Base-by-base conservation (phyloP, 2,329 filamentous ascomycete genomes). In the Aspergillus intermedius region DNA sequence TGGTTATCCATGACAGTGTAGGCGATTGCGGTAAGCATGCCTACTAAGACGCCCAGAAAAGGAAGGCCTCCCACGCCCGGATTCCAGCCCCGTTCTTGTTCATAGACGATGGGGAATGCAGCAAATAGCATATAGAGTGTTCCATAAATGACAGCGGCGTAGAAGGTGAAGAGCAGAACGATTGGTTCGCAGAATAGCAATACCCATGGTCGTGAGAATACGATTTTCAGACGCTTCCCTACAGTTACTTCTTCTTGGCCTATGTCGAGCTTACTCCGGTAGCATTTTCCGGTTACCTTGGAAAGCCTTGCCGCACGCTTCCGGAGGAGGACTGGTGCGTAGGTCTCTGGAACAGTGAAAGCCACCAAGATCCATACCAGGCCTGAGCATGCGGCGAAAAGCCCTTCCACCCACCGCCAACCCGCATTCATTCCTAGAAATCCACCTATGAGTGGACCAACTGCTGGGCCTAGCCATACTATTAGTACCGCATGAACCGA, bases 341-440 rank as follows among this genome's bases (percentile, higher is more conserved):
- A 78, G 4, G 60, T 62, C 41, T 62, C 59, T 7, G 58, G 60
- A 4, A 63, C 47, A 40, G 41, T 45, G 13, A 59, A 21, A 21
- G 45, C 10, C n/a, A 54, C 53, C 10, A 55, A 2, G 35, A 63
- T 54, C 57, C 78, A 82, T 39, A 84, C 72, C 13, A 74, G 64
- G 6, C 80, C 80, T 2, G 79, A 81, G 62, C 85, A 83, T 49
- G 80, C 78, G 39, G 79, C 74, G 59, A 80, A 75, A 40, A 84
- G 62, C 2, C 79, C 80, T 59, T 78, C 71, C 17, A 86, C 77
- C 83, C 83, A 86, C 55, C 81, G 70, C 84, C 83, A 86, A 9
- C 81, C 82, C 23, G 75, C 75, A 3, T 74, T 71, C 59, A 81
- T 73, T 5, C 80, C 79, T 1, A 85, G 68, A 61, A 86, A 87